These are phyloP conservation scores for Rhodocollybia butyracea DNA, from an alignment of 768 basidiomycete species.

Conservation along the genomic window DNA sequence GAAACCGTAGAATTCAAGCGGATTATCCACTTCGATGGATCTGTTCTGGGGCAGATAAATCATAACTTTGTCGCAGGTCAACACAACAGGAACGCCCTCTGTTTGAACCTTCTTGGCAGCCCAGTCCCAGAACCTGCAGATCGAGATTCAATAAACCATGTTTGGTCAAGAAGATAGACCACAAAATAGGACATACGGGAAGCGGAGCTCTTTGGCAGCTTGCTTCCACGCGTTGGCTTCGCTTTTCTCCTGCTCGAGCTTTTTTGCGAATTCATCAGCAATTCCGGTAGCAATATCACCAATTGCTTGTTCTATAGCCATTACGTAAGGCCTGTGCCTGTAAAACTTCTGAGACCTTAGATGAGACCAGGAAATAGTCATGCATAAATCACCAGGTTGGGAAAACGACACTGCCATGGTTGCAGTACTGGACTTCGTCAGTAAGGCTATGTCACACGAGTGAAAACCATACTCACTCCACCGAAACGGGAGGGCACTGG, in stretches of 20 bases:
- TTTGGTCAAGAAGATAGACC: not conserved
- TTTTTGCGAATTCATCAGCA: not conserved
- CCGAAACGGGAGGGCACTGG: not conserved
- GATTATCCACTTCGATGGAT: not conserved
- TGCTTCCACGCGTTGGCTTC: not conserved
- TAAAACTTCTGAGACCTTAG: not conserved
- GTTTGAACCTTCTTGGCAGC: not conserved
- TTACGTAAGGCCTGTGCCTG: not conserved
- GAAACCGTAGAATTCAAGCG: not conserved
- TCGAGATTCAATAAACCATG: not conserved
- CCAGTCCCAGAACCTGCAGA: not conserved
- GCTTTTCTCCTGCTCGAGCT: not conserved
- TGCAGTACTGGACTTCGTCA: not conserved
- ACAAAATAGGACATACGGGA: not conserved
- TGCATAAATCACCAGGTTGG: not conserved
- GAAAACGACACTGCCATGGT: not conserved
- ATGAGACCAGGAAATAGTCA: not conserved
- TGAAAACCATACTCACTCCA: not conserved
- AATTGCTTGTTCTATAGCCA: not conserved
- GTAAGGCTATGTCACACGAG: not conserved
- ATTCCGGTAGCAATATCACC: not conserved
- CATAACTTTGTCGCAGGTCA: not conserved
- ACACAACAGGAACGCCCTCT: not conserved
- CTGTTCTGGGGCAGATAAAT: not conserved
- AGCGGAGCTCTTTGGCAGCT: not conserved